Percentiles rank a stretch among this genome's conserved stretches.
phyloP scores from a whole-genome alignment of 2,329 filamentous ascomycete genomes.

The Paraconiothyrium brasiliense region DNA sequence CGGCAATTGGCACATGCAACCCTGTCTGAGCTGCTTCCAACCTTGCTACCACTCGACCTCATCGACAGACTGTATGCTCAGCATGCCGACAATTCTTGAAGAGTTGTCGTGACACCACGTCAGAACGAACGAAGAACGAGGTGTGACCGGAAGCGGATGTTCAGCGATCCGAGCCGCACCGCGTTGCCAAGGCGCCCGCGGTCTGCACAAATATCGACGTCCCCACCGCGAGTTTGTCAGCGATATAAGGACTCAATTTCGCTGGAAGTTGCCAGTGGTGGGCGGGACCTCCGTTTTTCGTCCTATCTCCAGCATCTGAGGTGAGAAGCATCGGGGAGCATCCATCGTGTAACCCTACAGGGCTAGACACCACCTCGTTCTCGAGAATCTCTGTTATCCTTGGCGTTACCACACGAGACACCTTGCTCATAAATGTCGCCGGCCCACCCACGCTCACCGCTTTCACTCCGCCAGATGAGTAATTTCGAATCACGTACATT shows the following conservation, averaged over 20 bases:
- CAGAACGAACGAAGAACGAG: not conserved
- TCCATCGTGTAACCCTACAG: not conserved
- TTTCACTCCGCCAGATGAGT: not conserved
- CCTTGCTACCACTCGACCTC: not conserved
- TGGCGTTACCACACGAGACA: not conserved
- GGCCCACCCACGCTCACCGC: not conserved
- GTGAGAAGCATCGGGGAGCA: not conserved
- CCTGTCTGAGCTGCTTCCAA: not conserved
- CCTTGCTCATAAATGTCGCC: not conserved
- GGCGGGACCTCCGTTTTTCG: not conserved
- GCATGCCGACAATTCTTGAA: not conserved
- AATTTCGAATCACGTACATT: not conserved
- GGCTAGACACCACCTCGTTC: not conserved
- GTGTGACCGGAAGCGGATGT: not conserved
- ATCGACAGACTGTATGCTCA: not conserved
- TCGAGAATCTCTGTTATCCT: not conserved
- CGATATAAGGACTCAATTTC: not conserved
- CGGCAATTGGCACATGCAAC: not conserved
- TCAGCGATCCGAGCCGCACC: slow-evolving; percentile 1
- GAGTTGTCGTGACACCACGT: not conserved
- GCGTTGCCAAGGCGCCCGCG: slow-evolving; percentile 3
- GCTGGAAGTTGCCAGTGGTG: not conserved
- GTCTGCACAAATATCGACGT: not conserved
- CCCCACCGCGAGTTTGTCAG: not conserved
- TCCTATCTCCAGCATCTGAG: not conserved